Conservation (phyloP, 768 basidiomycete genomes). For the Austroboletus festivus region DNA sequence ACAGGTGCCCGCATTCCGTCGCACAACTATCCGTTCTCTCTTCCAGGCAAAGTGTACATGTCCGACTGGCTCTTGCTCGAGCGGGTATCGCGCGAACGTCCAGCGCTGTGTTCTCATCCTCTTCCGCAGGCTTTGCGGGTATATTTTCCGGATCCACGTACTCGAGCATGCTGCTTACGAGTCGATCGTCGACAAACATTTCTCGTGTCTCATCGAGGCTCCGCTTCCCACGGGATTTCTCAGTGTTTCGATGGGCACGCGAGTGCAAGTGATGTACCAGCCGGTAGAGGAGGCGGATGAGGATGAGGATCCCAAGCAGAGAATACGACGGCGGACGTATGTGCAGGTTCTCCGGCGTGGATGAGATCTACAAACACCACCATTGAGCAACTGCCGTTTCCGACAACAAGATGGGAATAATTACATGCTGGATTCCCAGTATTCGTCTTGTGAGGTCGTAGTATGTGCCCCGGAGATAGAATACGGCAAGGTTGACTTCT, state of each 20-base stretch:
- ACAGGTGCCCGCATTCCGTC: constrained; percentile 87
- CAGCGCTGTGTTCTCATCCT: constrained; percentile 67
- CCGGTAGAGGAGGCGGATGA: constrained; percentile 61
- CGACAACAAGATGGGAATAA: constrained; percentile 11
- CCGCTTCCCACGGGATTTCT: constrained; percentile 36
- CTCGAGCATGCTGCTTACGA: constrained; percentile 56
- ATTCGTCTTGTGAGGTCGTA: constrained; percentile 69
- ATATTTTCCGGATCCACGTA: constrained; percentile 49
- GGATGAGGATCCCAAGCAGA: constrained; percentile 73
- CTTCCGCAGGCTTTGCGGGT: constrained; percentile 57
- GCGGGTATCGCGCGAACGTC: constrained; percentile 55
- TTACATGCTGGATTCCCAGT: constrained; percentile 66
- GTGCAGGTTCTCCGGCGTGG: constrained; percentile 67
- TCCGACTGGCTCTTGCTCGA: constrained; percentile 53
- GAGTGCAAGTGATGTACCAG: constrained; percentile 46
- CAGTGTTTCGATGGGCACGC: constrained; percentile 16
- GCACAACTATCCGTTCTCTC: constrained; percentile 78
- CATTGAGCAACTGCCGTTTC: background rate
- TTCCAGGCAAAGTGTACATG: constrained; percentile 82
- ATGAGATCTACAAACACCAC: constrained; percentile 57
- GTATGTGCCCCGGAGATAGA: constrained; percentile 79
- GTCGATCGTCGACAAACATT: constrained; percentile 56
- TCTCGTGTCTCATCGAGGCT: constrained; percentile 32
- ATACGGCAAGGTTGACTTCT: constrained; percentile 76
- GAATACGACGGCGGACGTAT: constrained; percentile 81